A percentile compares a stretch with the other conserved stretches of the same genome.
Conservation (phyloP, 345 rosid genomes). For the Eucalyptus curtisii region DNA sequence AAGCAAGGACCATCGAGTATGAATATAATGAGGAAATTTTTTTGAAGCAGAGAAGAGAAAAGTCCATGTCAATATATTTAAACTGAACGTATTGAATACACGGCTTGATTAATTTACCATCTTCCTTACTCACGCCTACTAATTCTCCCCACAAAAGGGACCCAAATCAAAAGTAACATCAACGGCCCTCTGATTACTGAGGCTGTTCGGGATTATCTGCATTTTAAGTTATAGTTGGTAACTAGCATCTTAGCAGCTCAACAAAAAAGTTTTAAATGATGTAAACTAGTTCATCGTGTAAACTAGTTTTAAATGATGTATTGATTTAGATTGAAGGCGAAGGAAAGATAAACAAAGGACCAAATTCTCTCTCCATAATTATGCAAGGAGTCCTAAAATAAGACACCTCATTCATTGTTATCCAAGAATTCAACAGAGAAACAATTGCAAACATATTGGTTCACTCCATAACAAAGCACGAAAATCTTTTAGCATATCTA, state of each 20-base stretch:
- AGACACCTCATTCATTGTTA: background rate
- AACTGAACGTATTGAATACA: background rate
- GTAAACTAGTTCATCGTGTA: background rate
- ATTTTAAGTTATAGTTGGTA: background rate
- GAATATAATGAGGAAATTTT: background rate
- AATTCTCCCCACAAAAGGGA: background rate
- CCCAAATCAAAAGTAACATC: background rate
- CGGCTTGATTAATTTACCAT: background rate
- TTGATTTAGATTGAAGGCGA: background rate
- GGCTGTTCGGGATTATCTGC: background rate
- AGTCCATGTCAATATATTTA: background rate
- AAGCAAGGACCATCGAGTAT: background rate
- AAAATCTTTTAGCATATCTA: background rate
- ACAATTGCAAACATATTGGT: background rate
- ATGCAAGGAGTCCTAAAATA: background rate
- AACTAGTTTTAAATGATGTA: background rate
- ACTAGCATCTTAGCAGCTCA: background rate
- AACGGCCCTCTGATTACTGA: background rate
- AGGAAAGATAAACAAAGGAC: background rate
- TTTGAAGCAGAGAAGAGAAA: background rate
- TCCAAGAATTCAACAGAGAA: background rate
- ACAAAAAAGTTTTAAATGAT: background rate
- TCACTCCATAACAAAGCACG: background rate
- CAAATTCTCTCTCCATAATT: background rate
- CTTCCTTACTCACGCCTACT: background rate